Conservation (phyloP, 257 asterid species). For the Fraxinus excelsior region DNA sequence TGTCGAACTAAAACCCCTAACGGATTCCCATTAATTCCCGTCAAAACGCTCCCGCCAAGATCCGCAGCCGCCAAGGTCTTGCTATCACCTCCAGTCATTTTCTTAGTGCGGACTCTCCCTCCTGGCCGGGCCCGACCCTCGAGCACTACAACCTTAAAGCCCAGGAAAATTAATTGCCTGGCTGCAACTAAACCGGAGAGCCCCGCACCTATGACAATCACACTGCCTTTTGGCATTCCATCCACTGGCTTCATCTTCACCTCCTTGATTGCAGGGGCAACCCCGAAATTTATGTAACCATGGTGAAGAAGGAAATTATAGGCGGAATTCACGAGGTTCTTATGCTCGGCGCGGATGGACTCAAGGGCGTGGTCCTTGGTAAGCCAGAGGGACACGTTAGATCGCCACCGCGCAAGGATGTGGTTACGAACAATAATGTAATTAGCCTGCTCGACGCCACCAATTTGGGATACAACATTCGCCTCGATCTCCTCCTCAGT, state of each 20-base stretch:
- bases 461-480: constrained; percentile 79
- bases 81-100: constrained; percentile 63
- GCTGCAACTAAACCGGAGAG: constrained; percentile 92
- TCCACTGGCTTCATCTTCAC: constrained; percentile 47
- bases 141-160: constrained; percentile 80
- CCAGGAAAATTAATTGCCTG: constrained; percentile 77
- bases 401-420: constrained; percentile 88
- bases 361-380: constrained; percentile 92
- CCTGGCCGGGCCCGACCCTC: constrained; percentile 90
- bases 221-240: constrained; percentile 54
- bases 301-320: constrained; percentile 73
- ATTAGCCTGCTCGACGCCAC: constrained; percentile 84
- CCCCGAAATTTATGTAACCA: constrained; percentile 90
- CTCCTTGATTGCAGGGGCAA: constrained; percentile 74
- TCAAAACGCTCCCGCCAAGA: constrained; percentile 94
- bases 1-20: constrained; percentile 94
- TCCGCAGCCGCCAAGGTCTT: constrained; percentile 78
- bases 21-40: constrained; percentile 96
- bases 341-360: constrained; percentile 91
- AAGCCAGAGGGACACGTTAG: constrained; percentile 78
- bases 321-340: constrained; percentile 77
- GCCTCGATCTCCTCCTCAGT: constrained; percentile 98
- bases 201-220: constrained; percentile 86
- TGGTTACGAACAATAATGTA: constrained; percentile 93
- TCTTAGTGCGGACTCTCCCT: constrained; percentile 83